These are phyloP conservation scores for Phlyctochytrium bullatum DNA, from an alignment of 192 early-diverging fungal species.

Conservation along the genomic window DNA sequence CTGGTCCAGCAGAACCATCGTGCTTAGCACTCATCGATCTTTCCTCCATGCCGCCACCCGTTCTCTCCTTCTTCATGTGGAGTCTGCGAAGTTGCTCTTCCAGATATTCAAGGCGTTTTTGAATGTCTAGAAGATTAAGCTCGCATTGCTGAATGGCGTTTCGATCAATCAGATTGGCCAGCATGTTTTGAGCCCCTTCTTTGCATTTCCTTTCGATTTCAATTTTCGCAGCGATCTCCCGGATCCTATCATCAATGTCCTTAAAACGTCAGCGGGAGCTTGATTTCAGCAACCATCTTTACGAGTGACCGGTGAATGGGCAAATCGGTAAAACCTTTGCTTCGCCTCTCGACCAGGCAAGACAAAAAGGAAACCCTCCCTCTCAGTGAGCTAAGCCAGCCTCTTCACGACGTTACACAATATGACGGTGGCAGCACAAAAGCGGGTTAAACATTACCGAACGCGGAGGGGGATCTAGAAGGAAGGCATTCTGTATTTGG, in stretches of 20 bases:
- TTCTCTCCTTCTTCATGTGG: conserved; percentile 15
- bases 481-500: no score
- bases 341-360: no score
- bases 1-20: not conserved
- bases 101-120: conserved; percentile 40
- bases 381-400: no score
- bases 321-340: no score
- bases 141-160: conserved; percentile 76
- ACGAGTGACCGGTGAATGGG: no score
- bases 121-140: conserved; percentile 36
- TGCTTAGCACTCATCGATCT: not conserved
- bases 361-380: no score
- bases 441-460: no score
- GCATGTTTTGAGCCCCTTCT: conserved; percentile 70
- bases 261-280: no score
- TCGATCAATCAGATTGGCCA: conserved; percentile 66
- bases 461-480: no score
- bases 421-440: no score
- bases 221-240: conserved; percentile 66
- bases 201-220: conserved; percentile 71
- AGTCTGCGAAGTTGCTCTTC: conserved; percentile 34
- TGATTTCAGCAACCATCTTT: no score
- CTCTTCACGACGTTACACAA: no score
- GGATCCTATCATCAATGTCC: conserved; percentile 63
- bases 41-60: conserved; percentile 14